Conservation (phyloP, 768 basidiomycete species). For the Cystobasidium tubakii region DNA sequence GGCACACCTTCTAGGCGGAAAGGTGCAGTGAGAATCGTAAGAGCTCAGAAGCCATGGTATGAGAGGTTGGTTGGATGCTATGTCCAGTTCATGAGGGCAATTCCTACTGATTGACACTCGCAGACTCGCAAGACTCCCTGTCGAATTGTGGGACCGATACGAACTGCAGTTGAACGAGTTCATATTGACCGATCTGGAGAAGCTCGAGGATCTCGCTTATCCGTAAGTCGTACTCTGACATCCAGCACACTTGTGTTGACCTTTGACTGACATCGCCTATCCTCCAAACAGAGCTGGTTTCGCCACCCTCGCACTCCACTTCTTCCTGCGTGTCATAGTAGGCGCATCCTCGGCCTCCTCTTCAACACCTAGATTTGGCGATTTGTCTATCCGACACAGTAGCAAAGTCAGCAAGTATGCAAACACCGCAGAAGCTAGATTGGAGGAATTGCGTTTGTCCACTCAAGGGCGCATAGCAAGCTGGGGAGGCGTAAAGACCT, state of each 20-base stretch:
- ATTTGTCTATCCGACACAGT: background rate
- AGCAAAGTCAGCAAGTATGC: conserved; percentile 6
- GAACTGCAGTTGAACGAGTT: conserved; percentile 7
- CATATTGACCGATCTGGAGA: conserved; percentile 1
- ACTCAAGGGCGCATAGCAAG: background rate
- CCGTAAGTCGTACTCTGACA: too few species aligned
- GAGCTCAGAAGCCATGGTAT: conserved; percentile 3
- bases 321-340: conserved; percentile 6
- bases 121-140: background rate
- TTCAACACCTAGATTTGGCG: background rate
- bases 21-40: background rate
- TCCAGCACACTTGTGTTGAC: too few species aligned
- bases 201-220: conserved; percentile 10
- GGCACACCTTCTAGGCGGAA: background rate
- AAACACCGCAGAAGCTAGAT: conserved; percentile 13
- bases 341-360: background rate
- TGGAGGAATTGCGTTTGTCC: conserved; percentile 16
- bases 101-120: too few species aligned
- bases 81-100: too few species aligned
- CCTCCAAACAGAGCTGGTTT: conserved; percentile 1
- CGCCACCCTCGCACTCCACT: background rate
- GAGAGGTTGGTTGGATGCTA: background rate
- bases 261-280: too few species aligned
- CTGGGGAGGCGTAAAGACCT: background rate
- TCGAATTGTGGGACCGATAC: conserved; percentile 23